Conservation (phyloP, 2,329 filamentous ascomycete genomes). For the Diatrype stigma region DNA sequence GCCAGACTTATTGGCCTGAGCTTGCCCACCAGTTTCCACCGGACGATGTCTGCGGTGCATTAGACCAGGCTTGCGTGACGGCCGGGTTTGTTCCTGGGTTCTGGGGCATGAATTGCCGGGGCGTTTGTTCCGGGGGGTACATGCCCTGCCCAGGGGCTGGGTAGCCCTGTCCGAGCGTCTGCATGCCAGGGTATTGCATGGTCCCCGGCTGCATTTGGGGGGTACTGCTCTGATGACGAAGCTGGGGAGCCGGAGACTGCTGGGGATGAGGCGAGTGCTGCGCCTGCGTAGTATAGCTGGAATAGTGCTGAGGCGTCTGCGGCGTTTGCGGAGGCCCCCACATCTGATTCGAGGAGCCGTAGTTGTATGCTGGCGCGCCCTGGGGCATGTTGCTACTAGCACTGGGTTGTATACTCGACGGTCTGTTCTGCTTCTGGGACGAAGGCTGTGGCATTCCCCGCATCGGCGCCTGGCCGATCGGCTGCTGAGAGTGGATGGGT, state of each 20-base stretch:
- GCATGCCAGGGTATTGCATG: conserved; percentile 62
- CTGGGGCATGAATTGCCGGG: conserved; percentile 65
- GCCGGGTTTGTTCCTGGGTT: conserved; percentile 47
- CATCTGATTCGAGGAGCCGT: conserved; percentile 57
- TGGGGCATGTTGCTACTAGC: conserved; percentile 50
- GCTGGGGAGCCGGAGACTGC: conserved; percentile 54
- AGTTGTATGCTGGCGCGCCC: conserved; percentile 56
- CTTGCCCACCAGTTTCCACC: conserved; percentile 53
- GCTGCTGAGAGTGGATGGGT: conserved; percentile 65
- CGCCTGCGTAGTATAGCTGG: conserved; percentile 49
- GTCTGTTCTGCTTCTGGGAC: conserved; percentile 61
- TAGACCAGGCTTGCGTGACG: conserved; percentile 49
- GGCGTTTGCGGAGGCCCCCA: conserved; percentile 59
- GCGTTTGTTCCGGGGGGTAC: conserved; percentile 59
- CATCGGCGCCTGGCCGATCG: conserved; percentile 68
- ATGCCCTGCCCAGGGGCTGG: conserved; percentile 52
- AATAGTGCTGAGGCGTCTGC: conserved; percentile 56
- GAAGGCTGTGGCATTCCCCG: conserved; percentile 62
- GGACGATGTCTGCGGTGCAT: conserved; percentile 61
- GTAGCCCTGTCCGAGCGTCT: conserved; percentile 56
- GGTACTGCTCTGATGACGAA: conserved; percentile 52
- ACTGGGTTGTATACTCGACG: conserved; percentile 56
- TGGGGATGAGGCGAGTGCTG: conserved; percentile 47
- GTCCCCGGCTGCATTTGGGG: conserved; percentile 51
- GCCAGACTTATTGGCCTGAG: conserved; percentile 38